Conservation (phyloP, 2,329 filamentous ascomycete genomes). For the Diaporthe eres region DNA sequence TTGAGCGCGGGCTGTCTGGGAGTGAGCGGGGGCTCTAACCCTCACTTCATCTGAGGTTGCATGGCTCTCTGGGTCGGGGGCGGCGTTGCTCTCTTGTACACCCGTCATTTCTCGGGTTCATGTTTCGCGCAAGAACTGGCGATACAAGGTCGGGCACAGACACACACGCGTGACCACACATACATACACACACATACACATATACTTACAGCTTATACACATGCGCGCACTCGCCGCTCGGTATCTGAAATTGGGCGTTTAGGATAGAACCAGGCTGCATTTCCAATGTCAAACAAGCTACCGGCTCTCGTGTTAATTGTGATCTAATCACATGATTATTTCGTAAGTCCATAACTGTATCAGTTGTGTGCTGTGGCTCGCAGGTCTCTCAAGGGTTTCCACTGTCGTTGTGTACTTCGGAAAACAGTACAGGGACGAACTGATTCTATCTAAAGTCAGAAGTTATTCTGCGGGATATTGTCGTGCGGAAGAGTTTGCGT, state of each 20-base stretch:
- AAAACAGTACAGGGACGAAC: neutral
- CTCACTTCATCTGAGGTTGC: constrained; percentile 35
- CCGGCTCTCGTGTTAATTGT: neutral
- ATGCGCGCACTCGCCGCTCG: neutral
- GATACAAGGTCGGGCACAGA: constrained; percentile 8
- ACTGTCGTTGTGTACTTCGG: neutral
- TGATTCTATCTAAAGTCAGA: too few relatives aligned
- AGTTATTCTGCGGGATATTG: neutral
- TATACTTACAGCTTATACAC: constrained; percentile 26
- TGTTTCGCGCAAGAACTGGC: neutral
- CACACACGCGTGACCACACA: constrained; percentile 26
- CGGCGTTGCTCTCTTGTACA: constrained; percentile 25
- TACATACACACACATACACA: neutral
- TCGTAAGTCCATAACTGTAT: neutral
- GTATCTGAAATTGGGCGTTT: constrained; percentile 13
- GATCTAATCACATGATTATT: neutral
- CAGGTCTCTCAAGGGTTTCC: too few relatives aligned
- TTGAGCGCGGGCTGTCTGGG: neutral
- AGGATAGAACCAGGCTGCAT: constrained; percentile 27
- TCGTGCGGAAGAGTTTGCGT: neutral
- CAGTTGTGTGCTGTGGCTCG: neutral
- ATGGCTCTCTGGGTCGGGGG: constrained; percentile 36
- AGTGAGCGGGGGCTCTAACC: constrained; percentile 16
- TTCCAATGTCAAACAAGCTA: neutral
- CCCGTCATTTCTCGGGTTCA: constrained; percentile 7